A percentile compares a stretch with the other conserved stretches of the same genome.
These are phyloP conservation scores for Chenopodium berlandieri DNA, from an alignment of 148 eudicot species.

Conservation along the genomic window DNA sequence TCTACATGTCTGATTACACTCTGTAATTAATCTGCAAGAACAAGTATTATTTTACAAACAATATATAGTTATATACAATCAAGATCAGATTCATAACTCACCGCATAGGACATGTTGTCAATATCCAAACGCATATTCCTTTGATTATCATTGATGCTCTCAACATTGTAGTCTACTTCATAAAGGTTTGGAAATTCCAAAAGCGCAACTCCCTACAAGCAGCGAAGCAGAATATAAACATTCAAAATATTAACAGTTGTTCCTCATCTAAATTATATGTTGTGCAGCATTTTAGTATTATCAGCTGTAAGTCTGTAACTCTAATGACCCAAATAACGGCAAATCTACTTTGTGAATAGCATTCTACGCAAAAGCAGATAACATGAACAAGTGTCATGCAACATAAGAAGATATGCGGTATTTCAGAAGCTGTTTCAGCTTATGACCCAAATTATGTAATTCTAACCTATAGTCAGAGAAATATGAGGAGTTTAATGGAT, in stretches of 20 bases:
- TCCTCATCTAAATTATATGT: not conserved
- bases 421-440: no score
- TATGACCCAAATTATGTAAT: not conserved
- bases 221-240: not conserved
- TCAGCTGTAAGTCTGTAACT: not conserved
- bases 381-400: no score
- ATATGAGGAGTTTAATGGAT: not conserved
- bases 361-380: no score
- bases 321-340: not conserved
- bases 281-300: not conserved
- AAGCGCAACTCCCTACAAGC: constrained; percentile 70
- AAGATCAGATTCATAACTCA: constrained; percentile 21
- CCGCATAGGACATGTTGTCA: constrained; percentile 98
- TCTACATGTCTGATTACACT: no score
- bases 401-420: no score
- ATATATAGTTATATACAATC: no score
- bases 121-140: constrained; percentile 92
- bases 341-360: no score
- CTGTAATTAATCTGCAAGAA: not conserved
- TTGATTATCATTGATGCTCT: constrained; percentile 62
- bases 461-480: not conserved
- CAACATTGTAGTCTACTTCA: constrained; percentile 45
- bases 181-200: constrained; percentile 61
- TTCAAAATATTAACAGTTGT: not conserved
- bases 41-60: not conserved